A percentile compares a stretch with the other conserved stretches of the same genome.
Evolutionary conservation across 2,329 filamentous ascomycete genomes (phyloP).

Genomic region (Dichotomopilus funicola): DNA sequence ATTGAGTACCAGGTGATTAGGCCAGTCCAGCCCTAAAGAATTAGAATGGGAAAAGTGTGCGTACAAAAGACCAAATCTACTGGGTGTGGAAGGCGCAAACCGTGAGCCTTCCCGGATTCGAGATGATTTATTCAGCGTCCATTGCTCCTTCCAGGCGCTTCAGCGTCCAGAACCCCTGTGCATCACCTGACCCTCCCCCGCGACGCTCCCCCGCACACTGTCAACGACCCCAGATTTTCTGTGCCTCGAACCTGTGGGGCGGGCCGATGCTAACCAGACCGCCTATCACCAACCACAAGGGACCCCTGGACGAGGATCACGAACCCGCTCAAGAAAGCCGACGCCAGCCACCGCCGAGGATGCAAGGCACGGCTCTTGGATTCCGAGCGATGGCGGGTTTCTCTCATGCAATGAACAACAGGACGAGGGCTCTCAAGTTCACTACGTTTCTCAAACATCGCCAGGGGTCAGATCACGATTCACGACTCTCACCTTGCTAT

Average conservation of each 20-base stretch:
- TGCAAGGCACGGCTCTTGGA: neutral
- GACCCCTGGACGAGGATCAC: neutral
- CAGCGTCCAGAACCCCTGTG: neutral
- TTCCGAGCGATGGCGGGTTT: neutral
- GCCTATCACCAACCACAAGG: neutral
- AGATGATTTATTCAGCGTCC: no score
- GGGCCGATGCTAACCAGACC: conserved; percentile 16
- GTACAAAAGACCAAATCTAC: neutral
- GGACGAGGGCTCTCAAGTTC: neutral
- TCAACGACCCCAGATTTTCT: neutral
- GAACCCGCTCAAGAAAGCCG: conserved; percentile 12
- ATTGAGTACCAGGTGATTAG: neutral
- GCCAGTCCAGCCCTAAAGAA: neutral
- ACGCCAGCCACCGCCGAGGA: conserved; percentile 16
- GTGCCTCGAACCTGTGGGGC: neutral
- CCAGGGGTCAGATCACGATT: no score
- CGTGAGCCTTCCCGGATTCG: no score
- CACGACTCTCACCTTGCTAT: no score
- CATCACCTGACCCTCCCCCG: conserved; percentile 7
- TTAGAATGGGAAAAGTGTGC: neutral
- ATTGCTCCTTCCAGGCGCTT: neutral
- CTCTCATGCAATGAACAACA: neutral
- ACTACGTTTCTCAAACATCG: neutral
- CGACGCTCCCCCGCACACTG: neutral
- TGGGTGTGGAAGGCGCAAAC: no score